A percentile compares a stretch with the other conserved stretches of the same genome.
Evolutionary conservation across 352 stramenopile genomes (phyloP).

Genomic region (Phytophthora ramorum): DNA sequence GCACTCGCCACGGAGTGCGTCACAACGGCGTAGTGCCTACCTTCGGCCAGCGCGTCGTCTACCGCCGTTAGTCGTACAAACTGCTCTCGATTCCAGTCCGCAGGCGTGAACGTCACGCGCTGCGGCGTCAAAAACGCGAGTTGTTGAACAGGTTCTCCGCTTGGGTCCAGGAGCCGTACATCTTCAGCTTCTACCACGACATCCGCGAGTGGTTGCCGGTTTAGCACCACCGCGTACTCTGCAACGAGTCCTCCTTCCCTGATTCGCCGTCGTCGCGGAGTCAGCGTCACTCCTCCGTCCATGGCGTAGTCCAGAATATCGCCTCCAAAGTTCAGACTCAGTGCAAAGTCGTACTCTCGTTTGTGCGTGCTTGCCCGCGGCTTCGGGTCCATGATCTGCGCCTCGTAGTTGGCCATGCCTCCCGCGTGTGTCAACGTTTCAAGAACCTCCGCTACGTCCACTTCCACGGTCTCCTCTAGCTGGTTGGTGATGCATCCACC

Average conservation of each 20-base stretch:
- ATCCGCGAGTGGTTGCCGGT: constrained; percentile 59
- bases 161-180: constrained; percentile 43
- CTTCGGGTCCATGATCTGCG: constrained; percentile 58
- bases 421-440: constrained; percentile 44
- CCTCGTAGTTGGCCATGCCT: constrained; percentile 42
- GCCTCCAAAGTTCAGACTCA: constrained; percentile 56
- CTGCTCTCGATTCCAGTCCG: constrained; percentile 80
- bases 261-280: constrained; percentile 53
- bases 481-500: constrained; percentile 55
- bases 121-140: constrained; percentile 43
- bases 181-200: constrained; percentile 55
- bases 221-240: constrained; percentile 75
- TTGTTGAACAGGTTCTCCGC: constrained; percentile 44
- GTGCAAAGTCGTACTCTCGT: constrained; percentile 60
- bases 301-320: constrained; percentile 77
- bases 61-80: constrained; percentile 59
- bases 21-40: constrained; percentile 66
- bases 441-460: constrained; percentile 45
- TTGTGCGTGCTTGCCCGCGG: constrained; percentile 26
- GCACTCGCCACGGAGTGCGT: constrained; percentile 49
- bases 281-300: constrained; percentile 70
- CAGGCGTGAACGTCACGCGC: constrained; percentile 49
- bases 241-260: constrained; percentile 54
- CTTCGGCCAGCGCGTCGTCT: constrained; percentile 65
- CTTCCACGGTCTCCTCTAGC: constrained; percentile 49